Conservation (phyloP, 352 stramenopile genomes). For the Phytophthora pseudosyringae region DNA sequence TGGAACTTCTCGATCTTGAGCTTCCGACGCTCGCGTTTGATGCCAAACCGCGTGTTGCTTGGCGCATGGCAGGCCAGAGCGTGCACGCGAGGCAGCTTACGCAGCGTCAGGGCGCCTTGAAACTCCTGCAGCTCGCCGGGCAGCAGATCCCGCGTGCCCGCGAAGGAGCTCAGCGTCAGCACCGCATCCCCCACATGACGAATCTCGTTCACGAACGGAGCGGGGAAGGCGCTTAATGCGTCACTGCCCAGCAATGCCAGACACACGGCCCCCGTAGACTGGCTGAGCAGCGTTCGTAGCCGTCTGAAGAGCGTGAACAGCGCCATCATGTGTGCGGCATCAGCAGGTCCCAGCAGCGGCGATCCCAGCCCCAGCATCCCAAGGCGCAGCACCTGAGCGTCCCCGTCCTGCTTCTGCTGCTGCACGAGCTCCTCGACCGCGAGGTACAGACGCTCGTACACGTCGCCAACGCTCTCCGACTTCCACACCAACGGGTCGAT, state of each 20-base stretch:
- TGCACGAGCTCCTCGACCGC: slow-evolving; percentile 32
- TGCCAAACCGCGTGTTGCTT: slow-evolving; percentile 61
- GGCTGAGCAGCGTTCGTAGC: slow-evolving; percentile 36
- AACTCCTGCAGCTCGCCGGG: slow-evolving; percentile 68
- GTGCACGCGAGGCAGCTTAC: slow-evolving; percentile 66
- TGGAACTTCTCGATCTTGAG: slow-evolving; percentile 86
- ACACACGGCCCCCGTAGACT: slow-evolving; percentile 32
- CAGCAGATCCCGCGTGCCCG: slow-evolving; percentile 60
- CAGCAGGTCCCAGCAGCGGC: slow-evolving; percentile 40
- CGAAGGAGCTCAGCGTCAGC: slow-evolving; percentile 64
- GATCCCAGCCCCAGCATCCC: slow-evolving; percentile 56
- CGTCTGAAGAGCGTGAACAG: slow-evolving; percentile 47
- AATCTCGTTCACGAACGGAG: slow-evolving; percentile 49
- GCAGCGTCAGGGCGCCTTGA: slow-evolving; percentile 59
- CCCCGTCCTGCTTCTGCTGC: slow-evolving; percentile 6
- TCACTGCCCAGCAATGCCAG: slow-evolving; percentile 36
- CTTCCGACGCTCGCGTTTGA: slow-evolving; percentile 75
- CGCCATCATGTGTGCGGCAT: slow-evolving; percentile 48
- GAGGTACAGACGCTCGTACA: slow-evolving; percentile 43
- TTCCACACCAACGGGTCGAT: slow-evolving; percentile 31
- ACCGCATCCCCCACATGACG: slow-evolving; percentile 66
- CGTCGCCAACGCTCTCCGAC: slow-evolving; percentile 1
- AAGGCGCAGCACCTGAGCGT: slow-evolving; percentile 48
- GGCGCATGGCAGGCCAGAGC: slow-evolving; percentile 59
- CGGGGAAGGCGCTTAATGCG: slow-evolving; percentile 31